Conservation (phyloP, 345 rosid genomes). For the Eucalyptus marginata region DNA sequence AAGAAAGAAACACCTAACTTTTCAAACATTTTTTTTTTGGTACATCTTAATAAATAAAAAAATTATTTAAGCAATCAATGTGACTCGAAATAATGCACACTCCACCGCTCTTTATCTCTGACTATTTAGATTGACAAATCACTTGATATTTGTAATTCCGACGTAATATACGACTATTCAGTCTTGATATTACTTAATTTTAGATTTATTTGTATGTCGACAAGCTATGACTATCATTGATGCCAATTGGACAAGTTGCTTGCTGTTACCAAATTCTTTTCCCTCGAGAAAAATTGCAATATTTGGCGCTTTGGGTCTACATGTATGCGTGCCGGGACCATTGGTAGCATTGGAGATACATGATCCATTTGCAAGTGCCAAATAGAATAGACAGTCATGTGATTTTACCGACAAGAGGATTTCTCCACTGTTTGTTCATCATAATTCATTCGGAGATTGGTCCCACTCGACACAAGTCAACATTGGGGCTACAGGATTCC, state of each 20-base stretch:
- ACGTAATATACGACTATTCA: neutral
- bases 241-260: neutral
- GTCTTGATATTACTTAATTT: neutral
- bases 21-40: neutral
- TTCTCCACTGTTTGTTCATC: conserved; percentile 1
- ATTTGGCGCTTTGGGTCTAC: neutral
- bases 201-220: neutral
- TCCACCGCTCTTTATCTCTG: neutral
- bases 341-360: neutral
- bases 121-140: neutral
- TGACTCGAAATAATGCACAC: neutral
- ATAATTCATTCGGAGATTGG: neutral
- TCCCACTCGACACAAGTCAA: neutral
- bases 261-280: neutral
- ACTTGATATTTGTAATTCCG: neutral
- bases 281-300: neutral
- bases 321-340: neutral
- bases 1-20: neutral
- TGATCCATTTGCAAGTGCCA: neutral
- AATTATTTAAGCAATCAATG: neutral
- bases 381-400: neutral
- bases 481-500: neutral
- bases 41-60: neutral
- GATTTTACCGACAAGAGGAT: conserved; percentile 9
- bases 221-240: neutral